Conservation (phyloP, 164 flowering plant genomes). For the Nymphaea colorata region DNA sequence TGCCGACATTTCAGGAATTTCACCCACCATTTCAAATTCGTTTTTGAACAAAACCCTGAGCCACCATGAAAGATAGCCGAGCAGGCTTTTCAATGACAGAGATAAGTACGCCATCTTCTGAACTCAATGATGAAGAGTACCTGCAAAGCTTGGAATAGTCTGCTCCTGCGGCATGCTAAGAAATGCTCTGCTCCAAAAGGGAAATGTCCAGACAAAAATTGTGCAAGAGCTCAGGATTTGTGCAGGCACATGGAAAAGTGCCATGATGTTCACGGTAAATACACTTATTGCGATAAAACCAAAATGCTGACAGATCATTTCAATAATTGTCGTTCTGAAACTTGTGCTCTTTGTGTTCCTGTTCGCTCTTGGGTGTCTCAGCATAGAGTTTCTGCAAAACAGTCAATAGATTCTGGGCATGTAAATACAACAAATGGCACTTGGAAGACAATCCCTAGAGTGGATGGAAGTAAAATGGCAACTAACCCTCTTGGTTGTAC, state of each 20-base stretch:
- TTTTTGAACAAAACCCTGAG: no score
- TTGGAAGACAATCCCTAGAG: conserved; percentile 28
- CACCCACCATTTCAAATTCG: no score
- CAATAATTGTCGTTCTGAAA: conserved; percentile 29
- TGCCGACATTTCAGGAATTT: no score
- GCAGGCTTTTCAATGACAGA: no score
- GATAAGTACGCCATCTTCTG: no score
- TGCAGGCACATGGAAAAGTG: conserved; percentile 54
- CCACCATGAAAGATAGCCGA: no score
- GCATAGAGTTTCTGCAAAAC: conserved; percentile 17
- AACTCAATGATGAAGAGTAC: no score
- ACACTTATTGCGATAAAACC: conserved; percentile 55
- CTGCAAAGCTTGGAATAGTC: no score
- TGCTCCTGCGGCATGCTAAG: conserved; percentile 74
- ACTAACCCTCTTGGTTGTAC: conserved; percentile 19
- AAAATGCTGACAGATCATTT: conserved; percentile 39
- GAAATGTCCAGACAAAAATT: conserved; percentile 49
- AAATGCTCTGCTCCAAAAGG: conserved; percentile 63
- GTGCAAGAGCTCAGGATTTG: conserved; percentile 42
- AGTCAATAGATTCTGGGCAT: conserved; percentile 19
- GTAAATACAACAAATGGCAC: conserved; percentile 23
- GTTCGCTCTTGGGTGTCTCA: conserved; percentile 29
- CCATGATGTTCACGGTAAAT: conserved; percentile 25
- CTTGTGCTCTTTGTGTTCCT: conserved; percentile 78
- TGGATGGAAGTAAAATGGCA: conserved; percentile 19